Conservation (phyloP, 345 rosid genomes). For the Salix caprea region DNA sequence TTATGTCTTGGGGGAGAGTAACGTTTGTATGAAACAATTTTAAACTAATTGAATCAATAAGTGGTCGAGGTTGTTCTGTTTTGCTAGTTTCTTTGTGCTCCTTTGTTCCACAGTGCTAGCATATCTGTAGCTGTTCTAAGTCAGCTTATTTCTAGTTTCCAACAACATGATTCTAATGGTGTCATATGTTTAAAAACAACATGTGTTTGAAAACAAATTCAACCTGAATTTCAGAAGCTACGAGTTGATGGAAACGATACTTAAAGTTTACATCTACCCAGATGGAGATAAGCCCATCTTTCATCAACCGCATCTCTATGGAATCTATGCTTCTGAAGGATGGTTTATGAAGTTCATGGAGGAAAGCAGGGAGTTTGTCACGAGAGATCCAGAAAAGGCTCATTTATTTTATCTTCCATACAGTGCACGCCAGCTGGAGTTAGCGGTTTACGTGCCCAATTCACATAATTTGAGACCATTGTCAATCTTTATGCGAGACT, state of each 20-base stretch:
- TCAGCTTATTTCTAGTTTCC: neutral
- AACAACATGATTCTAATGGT: neutral
- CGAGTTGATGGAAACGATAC: slow-evolving; percentile 80
- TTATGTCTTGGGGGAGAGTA: no score
- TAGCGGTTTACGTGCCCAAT: slow-evolving; percentile 51
- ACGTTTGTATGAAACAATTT: no score
- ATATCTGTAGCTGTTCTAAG: neutral
- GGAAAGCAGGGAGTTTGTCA: slow-evolving; percentile 62
- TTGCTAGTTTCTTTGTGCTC: no score
- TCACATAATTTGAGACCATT: slow-evolving; percentile 71
- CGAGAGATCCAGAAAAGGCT: slow-evolving; percentile 72
- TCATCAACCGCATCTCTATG: slow-evolving; percentile 63
- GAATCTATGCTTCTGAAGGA: slow-evolving; percentile 95
- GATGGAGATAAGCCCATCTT: slow-evolving; percentile 76
- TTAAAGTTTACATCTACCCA: slow-evolving; percentile 69
- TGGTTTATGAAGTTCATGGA: slow-evolving; percentile 91
- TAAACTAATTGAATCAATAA: no score
- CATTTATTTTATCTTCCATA: slow-evolving; percentile 88
- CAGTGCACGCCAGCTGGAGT: slow-evolving; percentile 66
- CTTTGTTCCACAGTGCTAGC: neutral
- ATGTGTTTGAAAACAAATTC: neutral
- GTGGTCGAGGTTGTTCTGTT: no score
- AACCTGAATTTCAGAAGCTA: slow-evolving; percentile 55
- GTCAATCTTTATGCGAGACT: slow-evolving; percentile 52
- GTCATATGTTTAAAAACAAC: neutral